These are phyloP conservation scores for Lupinus albus DNA, from an alignment of 306 rosid genomes.

Conservation along the genomic window DNA sequence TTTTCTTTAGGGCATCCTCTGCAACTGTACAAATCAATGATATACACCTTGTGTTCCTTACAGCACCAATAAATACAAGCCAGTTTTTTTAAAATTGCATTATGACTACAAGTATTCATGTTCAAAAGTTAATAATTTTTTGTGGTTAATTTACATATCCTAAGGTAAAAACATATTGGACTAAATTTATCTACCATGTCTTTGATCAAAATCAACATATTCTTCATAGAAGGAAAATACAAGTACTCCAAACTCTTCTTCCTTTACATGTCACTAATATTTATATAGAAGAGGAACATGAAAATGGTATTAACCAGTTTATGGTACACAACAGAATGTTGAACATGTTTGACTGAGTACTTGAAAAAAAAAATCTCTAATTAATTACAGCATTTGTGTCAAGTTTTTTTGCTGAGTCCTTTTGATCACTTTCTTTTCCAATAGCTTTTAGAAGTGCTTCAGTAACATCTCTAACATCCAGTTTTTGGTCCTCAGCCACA, in stretches of 20 bases:
- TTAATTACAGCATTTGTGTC: slow-evolving; percentile 18
- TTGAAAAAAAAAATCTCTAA: slow-evolving; percentile 11
- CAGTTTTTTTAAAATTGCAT: no score
- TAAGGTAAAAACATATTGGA: background rate
- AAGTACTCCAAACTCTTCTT: background rate
- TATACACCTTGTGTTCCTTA: no score
- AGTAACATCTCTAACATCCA: slow-evolving; percentile 52
- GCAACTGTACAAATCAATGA: no score
- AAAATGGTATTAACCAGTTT: slow-evolving; percentile 34
- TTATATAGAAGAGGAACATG: slow-evolving; percentile 27
- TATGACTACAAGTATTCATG: no score
- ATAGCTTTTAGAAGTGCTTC: slow-evolving; percentile 55
- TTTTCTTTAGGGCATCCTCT: no score
- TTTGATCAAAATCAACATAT: background rate
- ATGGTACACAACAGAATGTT: slow-evolving; percentile 27
- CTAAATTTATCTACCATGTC: background rate
- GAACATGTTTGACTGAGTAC: slow-evolving; percentile 16
- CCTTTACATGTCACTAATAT: slow-evolving; percentile 16
- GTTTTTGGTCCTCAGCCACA: slow-evolving; percentile 50
- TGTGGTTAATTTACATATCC: no score
- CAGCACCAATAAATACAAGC: no score
- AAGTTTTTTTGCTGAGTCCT: slow-evolving; percentile 19
- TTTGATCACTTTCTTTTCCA: slow-evolving; percentile 35
- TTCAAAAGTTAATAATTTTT: no score
- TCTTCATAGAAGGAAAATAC: background rate